Evolutionary conservation across 441 rosid genomes (phyloP), one percentile per base, ranked within the genome.

Genomic region (Pelargonium myrrhifolium): DNA sequence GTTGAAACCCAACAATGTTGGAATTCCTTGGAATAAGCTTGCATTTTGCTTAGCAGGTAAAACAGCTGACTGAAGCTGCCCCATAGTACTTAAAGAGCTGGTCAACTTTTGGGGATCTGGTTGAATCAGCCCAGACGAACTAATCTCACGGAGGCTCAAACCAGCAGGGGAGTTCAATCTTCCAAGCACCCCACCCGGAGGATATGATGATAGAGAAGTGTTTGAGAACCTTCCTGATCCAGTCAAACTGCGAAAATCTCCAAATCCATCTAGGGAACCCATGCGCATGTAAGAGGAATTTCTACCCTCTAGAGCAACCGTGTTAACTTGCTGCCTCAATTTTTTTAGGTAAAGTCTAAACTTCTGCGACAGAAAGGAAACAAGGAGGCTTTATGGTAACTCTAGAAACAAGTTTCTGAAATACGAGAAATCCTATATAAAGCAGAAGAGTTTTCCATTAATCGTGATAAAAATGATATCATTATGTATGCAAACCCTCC

Each of bases 321-420:
- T 81, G 61, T 82, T 81, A 62, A 88, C 89, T 75, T 86, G 93
- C 77, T 89, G 94, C 75, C 80, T 85, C 42, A 86, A 78, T 75
- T 88, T 85, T 81, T 87, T 92, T 53, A 92, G 86, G 83, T 84
- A 88, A 73, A 88, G 91, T 70, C 98, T 83, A 56, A 82, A 92
- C 72, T 92, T 92, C 98, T 92, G 83, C 76, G 83, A 22, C 70
- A 2, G 21, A 22, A 68, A 62, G 14, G 6, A 37, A 26, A 43
- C 62, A 53, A 51, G 15, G 31, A 22, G 4, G 7, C 62, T 40
- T 66, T 28, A 60, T 65, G 61, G 61, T 17, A 8, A 55, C 24
- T 55, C 17, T 47, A n/a, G 58, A 2, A 51, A 51, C 3, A 51
- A 17, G 2, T 18, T 3, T 18, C 26, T 18, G 21, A 18, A 20